Evolutionary conservation across 2,329 filamentous ascomycete species (phyloP), one percentile per base, ranked within the genome.

Genomic region (Rugonectria rugulosa): DNA sequence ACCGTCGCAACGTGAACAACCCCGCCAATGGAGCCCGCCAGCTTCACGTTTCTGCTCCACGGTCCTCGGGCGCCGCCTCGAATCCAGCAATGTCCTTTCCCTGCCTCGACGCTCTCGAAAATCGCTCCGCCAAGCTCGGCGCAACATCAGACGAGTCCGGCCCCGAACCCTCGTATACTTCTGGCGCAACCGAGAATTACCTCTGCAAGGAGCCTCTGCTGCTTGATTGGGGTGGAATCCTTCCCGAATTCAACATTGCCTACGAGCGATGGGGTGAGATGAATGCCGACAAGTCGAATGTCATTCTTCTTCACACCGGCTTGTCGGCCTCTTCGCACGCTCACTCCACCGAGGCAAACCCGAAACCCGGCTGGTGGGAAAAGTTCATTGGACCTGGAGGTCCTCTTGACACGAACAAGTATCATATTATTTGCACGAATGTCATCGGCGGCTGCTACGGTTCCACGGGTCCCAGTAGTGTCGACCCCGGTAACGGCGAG

Each of bases 271-370:
- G 94, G 94, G 94, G 94, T 3, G 77, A 78, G 27, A 78, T 96
- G 71, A 96, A 97, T 69, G 76, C 81, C 15, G 87, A 92, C 74
- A 89, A 84, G 73, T 91, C 86, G 70, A 99, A 99, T 73, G 92
- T 88, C 4, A 95, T 99, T 59, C 82, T 99, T 8, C 78, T 99
- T 2, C 92, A 98, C 72, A 99, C 95, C 0, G 95, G 95, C 8
- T 82, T 99, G 5, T 97, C 93, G 1, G 95, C 95, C n/a, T 97
- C 93, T 6, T 98, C 93, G 53, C 95, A 99, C 76, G 95, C 95
- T 2, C 93, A 93, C 70, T 97, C 92, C 54, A 98, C 94, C n/a
- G 81, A 85, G 47, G 79, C 81, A 9, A 99, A 99, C 72, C 84
- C 91, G 0, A 90, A 93, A 72, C 89, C 92, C 0, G 95, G 95